Conservation (phyloP, 148 eudicot genomes). For the Arbutus unedo region DNA sequence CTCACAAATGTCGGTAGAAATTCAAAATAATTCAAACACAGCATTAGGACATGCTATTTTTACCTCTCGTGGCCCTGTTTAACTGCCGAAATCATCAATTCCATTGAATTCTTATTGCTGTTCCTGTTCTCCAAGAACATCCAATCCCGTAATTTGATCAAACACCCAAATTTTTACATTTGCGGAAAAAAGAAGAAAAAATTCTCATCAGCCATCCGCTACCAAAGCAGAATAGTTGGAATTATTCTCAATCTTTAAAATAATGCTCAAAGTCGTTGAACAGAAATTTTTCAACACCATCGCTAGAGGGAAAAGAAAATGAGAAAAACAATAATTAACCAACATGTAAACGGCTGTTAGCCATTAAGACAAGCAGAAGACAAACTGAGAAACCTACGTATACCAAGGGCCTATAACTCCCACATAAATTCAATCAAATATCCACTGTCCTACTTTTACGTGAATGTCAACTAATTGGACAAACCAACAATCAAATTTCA, state of each 20-base stretch:
- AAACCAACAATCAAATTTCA: neutral
- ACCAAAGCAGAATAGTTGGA: neutral
- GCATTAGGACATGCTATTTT: neutral
- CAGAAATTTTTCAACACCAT: neutral
- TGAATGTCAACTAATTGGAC: constrained; percentile 22
- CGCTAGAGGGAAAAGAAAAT: neutral
- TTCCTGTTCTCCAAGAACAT: neutral
- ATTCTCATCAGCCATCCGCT: neutral
- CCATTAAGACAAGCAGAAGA: constrained; percentile 5
- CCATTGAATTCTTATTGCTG: neutral
- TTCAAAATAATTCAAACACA: neutral
- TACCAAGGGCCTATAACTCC: constrained; percentile 12
- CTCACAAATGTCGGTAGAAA: neutral
- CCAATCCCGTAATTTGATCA: neutral
- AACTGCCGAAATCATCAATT: neutral
- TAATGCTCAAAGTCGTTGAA: neutral
- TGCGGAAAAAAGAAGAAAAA: neutral
- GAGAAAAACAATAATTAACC: neutral
- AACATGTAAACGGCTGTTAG: neutral
- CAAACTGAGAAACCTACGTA: constrained; percentile 5
- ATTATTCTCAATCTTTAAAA: neutral
- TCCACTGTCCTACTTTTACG: constrained; percentile 19
- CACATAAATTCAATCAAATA: constrained; percentile 11
- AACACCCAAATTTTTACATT: neutral
- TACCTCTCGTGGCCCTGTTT: neutral